Evolutionary conservation across 2,329 filamentous ascomycete species (phyloP).

Genomic region (Microascus cirrosus): DNA sequence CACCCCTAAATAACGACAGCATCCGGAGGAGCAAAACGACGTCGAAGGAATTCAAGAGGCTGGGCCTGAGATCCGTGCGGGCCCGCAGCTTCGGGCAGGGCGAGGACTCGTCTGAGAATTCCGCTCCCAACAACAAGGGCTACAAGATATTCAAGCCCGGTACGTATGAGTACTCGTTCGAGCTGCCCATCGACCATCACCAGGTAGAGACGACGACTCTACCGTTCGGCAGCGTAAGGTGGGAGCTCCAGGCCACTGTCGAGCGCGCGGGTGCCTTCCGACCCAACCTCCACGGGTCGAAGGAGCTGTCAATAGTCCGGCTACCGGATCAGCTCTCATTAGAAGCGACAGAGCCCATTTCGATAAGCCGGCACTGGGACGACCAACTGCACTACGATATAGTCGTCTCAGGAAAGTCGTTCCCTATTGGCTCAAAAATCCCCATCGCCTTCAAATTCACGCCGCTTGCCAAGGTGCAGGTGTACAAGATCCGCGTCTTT

Average conservation of each 20-base stretch:
- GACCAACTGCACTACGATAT: slow-evolving; percentile 94
- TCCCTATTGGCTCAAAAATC: slow-evolving; percentile 76
- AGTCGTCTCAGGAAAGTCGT: slow-evolving; percentile 90
- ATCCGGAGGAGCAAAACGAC: slow-evolving; percentile 16
- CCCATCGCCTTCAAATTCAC: slow-evolving; percentile 92
- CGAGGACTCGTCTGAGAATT: slow-evolving; percentile 37
- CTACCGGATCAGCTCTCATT: slow-evolving; percentile 79
- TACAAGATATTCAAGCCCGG: slow-evolving; percentile 79
- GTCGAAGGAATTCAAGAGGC: slow-evolving; percentile 46
- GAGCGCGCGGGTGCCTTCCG: slow-evolving; percentile 85
- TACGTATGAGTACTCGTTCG: slow-evolving; percentile 60
- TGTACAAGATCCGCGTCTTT: slow-evolving; percentile 84
- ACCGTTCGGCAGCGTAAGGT: slow-evolving; percentile 76
- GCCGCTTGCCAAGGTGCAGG: slow-evolving; percentile 83
- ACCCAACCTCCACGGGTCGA: slow-evolving; percentile 70
- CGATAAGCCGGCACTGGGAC: slow-evolving; percentile 88
- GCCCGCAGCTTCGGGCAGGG: slow-evolving; percentile 78
- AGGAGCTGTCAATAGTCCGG: slow-evolving; percentile 75
- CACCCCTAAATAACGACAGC: slow-evolving; percentile 9
- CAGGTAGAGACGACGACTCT: slow-evolving; percentile 82
- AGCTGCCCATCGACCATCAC: slow-evolving; percentile 79
- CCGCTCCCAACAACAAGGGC: slow-evolving; percentile 57
- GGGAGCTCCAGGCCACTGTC: slow-evolving; percentile 75
- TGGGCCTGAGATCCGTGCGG: slow-evolving; percentile 72
- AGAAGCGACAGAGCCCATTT: slow-evolving; percentile 86